Percentiles rank a stretch among this genome's conserved stretches.
Evolutionary conservation across 2,329 filamentous ascomycete genomes (phyloP).

Genomic region (Talaromyces piceae): DNA sequence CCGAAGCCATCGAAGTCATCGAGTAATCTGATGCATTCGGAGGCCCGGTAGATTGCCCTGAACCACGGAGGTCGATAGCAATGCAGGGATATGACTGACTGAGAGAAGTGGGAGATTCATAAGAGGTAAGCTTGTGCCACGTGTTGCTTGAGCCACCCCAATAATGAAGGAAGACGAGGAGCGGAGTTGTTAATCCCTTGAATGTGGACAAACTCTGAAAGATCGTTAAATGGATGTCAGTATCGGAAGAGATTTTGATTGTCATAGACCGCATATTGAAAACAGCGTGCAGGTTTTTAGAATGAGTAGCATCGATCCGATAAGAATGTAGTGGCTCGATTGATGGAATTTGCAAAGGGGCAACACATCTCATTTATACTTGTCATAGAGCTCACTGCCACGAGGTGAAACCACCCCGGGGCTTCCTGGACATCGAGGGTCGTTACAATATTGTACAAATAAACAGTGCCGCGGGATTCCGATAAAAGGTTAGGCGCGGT

Average conservation of each 20-base stretch:
- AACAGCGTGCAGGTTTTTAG: too few species aligned
- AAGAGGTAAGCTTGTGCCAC: conserved; percentile 22
- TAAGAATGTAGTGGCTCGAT: too few species aligned
- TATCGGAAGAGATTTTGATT: conserved; percentile 5
- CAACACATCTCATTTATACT: neutral
- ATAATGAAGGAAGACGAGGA: conserved; percentile 32
- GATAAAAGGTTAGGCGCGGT: neutral
- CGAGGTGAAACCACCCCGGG: too few species aligned
- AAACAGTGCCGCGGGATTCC: neutral
- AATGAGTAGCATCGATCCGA: too few species aligned
- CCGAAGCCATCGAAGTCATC: conserved; percentile 14
- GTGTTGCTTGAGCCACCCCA: conserved; percentile 32
- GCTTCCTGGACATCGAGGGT: too few species aligned
- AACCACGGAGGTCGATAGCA: conserved; percentile 30
- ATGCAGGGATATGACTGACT: conserved; percentile 17
- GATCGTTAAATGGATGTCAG: conserved; percentile 12
- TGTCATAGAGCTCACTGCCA: neutral
- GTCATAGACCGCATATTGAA: neutral
- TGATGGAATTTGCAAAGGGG: too few species aligned
- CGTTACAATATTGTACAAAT: too few species aligned
- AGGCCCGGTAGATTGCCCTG: conserved; percentile 29
- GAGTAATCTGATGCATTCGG: conserved; percentile 19
- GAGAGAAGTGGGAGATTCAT: conserved; percentile 13
- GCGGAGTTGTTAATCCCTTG: conserved; percentile 10
- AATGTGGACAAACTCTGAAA: neutral